Evolutionary conservation across 164 flowering plant genomes (phyloP), one percentile per base, ranked within the genome.

Genomic region (Liquidambar formosana): DNA sequence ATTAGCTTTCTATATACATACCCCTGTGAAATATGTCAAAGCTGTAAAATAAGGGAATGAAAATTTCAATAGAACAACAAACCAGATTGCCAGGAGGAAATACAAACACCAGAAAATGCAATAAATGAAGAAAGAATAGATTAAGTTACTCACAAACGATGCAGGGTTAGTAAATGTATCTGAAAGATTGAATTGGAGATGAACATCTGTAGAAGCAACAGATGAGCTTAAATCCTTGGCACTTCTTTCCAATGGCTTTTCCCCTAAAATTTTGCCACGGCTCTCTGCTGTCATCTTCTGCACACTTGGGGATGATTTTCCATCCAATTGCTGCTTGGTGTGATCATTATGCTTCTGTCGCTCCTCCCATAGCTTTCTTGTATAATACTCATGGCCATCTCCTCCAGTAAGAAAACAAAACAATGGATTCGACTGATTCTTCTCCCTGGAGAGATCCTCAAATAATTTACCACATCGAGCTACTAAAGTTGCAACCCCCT

Each of bases 401-500:
- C 97, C 97, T 65, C 97, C 97, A 70, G 15, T 57, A 53, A 95
- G 95, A 76, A 95, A 95, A 71, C 78, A 71, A 85, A 90, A 95
- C 65, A 88, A 70, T 52, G 93, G 94, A 73, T 95, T 93, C 44
- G 83, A 73, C 66, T 82, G 86, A 70, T 93, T 87, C 79, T 90
- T 93, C 78, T 92, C 97, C 70, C 82, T 85, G 61, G 96, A 89
- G 41, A 95, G 89, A 75, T 95, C 96, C 87, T 95, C 99, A 75
- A 87, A 95, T 63, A 91, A 64, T 79, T 84, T 91, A 43, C 99
- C 99, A 79, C 94, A 92, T 54, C 94, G 89, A 67, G 93, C 89
- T 59, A 95, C 99, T 67, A 95, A 80, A 75, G 82, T 74, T 28
- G 97, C 97, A 70, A 95, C 85, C 27, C 99, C 99, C 53, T 95